A percentile compares a stretch with the other conserved stretches of the same genome.
These are phyloP conservation scores for Fomes fomentarius DNA, from an alignment of 1,284 basidiomycete genomes.

Conservation along the genomic window DNA sequence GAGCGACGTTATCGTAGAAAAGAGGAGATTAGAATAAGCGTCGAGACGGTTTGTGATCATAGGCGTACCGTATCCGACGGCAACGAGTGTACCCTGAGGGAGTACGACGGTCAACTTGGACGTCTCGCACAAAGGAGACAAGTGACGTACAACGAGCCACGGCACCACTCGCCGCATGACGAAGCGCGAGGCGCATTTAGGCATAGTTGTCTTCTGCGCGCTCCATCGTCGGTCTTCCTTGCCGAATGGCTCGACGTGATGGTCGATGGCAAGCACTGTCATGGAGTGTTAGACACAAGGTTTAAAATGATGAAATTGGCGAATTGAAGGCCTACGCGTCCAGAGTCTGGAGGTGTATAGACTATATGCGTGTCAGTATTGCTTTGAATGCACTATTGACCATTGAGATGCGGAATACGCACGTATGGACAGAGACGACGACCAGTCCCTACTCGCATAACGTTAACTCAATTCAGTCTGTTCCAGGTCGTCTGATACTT, in stretches of 20 bases:
- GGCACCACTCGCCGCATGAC: constrained; percentile 17
- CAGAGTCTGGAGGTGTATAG: constrained; percentile 25
- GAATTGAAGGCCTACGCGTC: constrained; percentile 16
- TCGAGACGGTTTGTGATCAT: too few relatives aligned
- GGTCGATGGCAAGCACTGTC: constrained; percentile 21
- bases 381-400: background rate
- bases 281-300: background rate
- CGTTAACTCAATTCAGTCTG: too few relatives aligned
- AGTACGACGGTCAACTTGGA: background rate
- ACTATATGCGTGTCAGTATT: background rate
- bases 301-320: too few relatives aligned
- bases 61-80: constrained; percentile 25
- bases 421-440: constrained; percentile 27
- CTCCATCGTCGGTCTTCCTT: constrained; percentile 22
- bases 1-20: too few relatives aligned
- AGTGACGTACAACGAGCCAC: constrained; percentile 16
- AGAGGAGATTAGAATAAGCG: too few relatives aligned
- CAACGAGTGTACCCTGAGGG: constrained; percentile 13
- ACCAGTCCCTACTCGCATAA: constrained; percentile 27
- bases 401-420: background rate
- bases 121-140: too few relatives aligned
- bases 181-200: constrained; percentile 12
- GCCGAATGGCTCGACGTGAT: constrained; percentile 19
- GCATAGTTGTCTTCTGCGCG: constrained; percentile 10
- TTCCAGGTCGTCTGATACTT: too few relatives aligned